Evolutionary conservation across 257 asterid genomes (phyloP), one percentile per base, ranked within the genome.

Genomic region (Voacanga thouarsii): DNA sequence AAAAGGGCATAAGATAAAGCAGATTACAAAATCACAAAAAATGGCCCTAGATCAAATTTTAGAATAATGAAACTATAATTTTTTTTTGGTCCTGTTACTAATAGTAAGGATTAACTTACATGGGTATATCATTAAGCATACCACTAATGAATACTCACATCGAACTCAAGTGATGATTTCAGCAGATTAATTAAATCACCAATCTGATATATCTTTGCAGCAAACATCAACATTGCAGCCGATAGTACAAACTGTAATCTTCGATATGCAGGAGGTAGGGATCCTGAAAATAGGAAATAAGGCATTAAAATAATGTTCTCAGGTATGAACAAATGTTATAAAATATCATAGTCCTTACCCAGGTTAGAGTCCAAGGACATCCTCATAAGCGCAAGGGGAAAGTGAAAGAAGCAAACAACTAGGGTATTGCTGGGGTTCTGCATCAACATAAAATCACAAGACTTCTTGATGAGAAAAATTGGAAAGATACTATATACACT

Each of bases 161-260:
- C 90, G 53, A 82, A 86, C 55, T 77, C 88, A 45, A 86, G 73
- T 77, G 88, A 82, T 81, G 91, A 78, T 81, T 82, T 92, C 23
- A 82, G 83, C 80, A 95, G 81, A 80, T 81, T 83, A 70, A 78
- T 86, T 68, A 90, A 81, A 68, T 91, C 97, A 18, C 86, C 59
- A n/a, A 89, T 80, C 77, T 88, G 92, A 85, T 84, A 88, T 45
- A 90, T 88, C 88, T 90, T 95, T 44, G 94, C 96, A 21, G 91
- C 87, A 86, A 91, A 92, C 88, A 89, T 87, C 84, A 89, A 30
- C 92, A 93, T 89, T 7, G 96, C 91, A 75, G 92, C 79, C 44
- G 99, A 93, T 82, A 90, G 82, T 60, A 93, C 96, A 83, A 91
- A 82, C 81, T 90, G 96, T 30, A 89, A 89, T 85, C 97, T 89